Conservation (phyloP, 129 eudicot genomes). For the Arctium lappa region DNA sequence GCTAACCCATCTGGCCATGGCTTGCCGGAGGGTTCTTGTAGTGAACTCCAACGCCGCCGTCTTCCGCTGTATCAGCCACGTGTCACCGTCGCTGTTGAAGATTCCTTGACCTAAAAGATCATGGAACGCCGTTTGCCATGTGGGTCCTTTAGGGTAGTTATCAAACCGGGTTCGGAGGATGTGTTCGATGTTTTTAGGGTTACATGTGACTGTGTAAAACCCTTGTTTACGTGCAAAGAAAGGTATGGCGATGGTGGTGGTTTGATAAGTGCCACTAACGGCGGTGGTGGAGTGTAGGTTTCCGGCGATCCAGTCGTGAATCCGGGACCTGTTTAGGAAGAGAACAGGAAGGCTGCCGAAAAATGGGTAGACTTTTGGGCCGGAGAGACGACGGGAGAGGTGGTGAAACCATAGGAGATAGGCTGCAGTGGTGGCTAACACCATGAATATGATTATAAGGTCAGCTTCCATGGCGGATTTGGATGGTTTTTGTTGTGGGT, state of each 20-base stretch:
- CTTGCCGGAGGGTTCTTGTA: conserved; percentile 78
- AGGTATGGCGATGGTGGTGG: conserved; percentile 70
- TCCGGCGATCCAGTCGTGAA: conserved; percentile 81
- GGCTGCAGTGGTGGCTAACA: conserved; percentile 48
- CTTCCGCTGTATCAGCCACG: conserved; percentile 80
- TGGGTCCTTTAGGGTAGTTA: conserved; percentile 85
- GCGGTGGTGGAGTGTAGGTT: conserved; percentile 41
- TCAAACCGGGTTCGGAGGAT: conserved; percentile 70
- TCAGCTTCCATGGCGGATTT: conserved; percentile 40
- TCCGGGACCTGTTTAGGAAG: conserved; percentile 50
- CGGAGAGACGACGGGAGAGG: conserved; percentile 47
- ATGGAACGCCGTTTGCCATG: conserved; percentile 82
- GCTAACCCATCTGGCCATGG: conserved; percentile 92
- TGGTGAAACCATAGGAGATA: conserved; percentile 70
- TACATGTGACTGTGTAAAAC: conserved; percentile 74
- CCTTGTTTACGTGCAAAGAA: conserved; percentile 70
- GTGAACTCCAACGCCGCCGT: conserved; percentile 89
- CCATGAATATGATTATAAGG: conserved; percentile 32
- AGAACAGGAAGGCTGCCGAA: conserved; percentile 69
- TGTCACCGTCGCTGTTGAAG: conserved; percentile 77
- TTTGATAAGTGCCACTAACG: conserved; percentile 65
- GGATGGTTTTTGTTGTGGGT: neutral
- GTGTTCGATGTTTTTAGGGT: conserved; percentile 82
- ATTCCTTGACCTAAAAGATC: conserved; percentile 85
- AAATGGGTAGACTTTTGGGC: conserved; percentile 64